phyloP scores from a whole-genome alignment of 2,329 filamentous ascomycete species.

The Fusarium heterosporum region DNA sequence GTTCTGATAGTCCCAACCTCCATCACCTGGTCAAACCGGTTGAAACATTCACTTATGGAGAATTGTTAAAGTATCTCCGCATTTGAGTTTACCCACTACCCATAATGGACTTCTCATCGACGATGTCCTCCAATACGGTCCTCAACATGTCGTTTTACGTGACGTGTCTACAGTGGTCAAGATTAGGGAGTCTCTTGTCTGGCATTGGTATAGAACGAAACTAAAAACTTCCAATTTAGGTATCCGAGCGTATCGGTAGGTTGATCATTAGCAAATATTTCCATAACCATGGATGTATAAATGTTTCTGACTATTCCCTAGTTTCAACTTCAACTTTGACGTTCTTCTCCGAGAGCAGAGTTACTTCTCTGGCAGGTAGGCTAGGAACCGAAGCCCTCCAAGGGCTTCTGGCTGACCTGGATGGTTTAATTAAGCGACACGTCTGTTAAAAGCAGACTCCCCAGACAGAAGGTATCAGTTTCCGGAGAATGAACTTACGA shows the following conservation, averaged over 20 bases:
- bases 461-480: neutral
- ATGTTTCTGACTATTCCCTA: neutral
- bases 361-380: constrained; percentile 41
- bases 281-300: neutral
- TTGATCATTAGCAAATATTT: neutral
- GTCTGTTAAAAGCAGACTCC: neutral
- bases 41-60: no score
- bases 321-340: constrained; percentile 9
- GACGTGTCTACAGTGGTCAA: no score
- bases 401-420: constrained; percentile 28
- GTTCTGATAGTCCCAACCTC: no score
- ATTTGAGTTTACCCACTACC: no score
- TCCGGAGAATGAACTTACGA: neutral
- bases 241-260: neutral
- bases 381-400: constrained; percentile 29
- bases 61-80: no score
- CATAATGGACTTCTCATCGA: no score
- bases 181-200: no score
- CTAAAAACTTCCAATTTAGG: neutral
- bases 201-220: no score
- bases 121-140: no score
- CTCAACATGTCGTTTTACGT: no score
- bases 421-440: constrained; percentile 12
- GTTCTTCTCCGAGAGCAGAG: neutral
- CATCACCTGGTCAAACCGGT: no score